phyloP scores from a whole-genome alignment of 2,329 filamentous ascomycete species.

The Cordyceps fumosorosea region DNA sequence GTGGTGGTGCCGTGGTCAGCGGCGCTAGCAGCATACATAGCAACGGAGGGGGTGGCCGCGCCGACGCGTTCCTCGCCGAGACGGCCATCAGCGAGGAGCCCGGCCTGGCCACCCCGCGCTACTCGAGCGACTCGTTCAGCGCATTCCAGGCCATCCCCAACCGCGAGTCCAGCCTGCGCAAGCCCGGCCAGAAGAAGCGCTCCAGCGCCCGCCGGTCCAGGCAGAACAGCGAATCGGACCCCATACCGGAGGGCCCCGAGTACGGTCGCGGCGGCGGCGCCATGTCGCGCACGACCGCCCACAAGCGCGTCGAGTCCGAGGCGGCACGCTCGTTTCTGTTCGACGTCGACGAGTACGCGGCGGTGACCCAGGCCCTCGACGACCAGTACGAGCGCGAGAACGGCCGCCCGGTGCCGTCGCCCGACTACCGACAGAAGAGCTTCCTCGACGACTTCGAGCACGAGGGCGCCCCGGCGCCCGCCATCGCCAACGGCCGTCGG shows the following conservation, averaged over 20 bases:
- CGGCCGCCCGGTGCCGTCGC: conserved; percentile 19
- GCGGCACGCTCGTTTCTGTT: conserved; percentile 12
- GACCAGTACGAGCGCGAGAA: conserved; percentile 25
- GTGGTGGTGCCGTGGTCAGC: conserved; percentile 26
- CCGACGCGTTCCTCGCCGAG: conserved; percentile 46
- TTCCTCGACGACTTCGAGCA: conserved; percentile 31
- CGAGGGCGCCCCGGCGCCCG: conserved; percentile 64
- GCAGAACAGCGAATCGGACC: conserved; percentile 36
- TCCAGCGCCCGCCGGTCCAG: conserved; percentile 45
- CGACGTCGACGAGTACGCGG: conserved; percentile 13
- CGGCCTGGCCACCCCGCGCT: conserved; percentile 21
- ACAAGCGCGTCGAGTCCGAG: conserved; percentile 14
- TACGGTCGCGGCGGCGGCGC: conserved; percentile 8
- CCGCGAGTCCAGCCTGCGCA: conserved; percentile 62
- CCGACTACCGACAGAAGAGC: not conserved
- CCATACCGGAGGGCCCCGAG: conserved; percentile 39
- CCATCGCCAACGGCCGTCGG: conserved; percentile 55
- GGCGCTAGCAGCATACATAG: conserved; percentile 31
- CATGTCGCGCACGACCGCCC: not conserved
- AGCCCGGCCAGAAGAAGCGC: conserved; percentile 47
- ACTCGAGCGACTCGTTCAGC: conserved; percentile 18
- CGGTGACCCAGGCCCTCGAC: conserved; percentile 19
- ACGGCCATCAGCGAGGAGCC: conserved; percentile 52
- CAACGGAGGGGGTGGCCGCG: conserved; percentile 23
- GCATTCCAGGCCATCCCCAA: conserved; percentile 53